Conservation (phyloP, 345 rosid genomes). For the Limnanthes douglasii region DNA sequence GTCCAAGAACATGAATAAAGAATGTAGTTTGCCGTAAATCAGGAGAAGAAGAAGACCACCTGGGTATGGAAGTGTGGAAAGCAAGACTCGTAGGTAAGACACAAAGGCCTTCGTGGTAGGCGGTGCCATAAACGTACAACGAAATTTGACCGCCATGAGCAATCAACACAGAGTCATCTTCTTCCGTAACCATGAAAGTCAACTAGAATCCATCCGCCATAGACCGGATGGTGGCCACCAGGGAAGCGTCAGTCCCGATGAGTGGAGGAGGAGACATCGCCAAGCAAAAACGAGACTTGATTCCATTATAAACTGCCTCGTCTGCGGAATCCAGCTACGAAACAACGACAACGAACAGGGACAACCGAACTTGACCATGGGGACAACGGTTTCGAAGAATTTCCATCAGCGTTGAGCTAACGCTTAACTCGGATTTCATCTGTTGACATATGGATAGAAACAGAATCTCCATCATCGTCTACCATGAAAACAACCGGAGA, state of each 20-base stretch:
- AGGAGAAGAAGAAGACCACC: too few relatives aligned
- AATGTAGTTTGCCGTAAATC: too few relatives aligned
- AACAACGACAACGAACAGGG: slow-evolving; percentile 68
- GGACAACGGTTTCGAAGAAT: slow-evolving; percentile 61
- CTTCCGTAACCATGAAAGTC: slow-evolving; percentile 39
- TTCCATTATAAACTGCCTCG: slow-evolving; percentile 78
- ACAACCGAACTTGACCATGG: slow-evolving; percentile 61
- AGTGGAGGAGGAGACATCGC: slow-evolving; percentile 59
- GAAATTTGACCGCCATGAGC: slow-evolving; percentile 94
- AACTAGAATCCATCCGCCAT: slow-evolving; percentile 57
- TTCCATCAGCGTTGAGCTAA: slow-evolving; percentile 93
- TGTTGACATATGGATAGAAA: too few relatives aligned
- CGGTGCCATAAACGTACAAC: slow-evolving; percentile 51
- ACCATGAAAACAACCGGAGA: too few relatives aligned
- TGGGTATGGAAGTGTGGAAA: too few relatives aligned
- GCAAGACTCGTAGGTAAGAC: too few relatives aligned
- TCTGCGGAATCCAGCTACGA: slow-evolving; percentile 69
- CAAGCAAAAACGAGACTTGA: slow-evolving; percentile 44
- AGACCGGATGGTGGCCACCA: slow-evolving; percentile 42
- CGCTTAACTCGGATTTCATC: slow-evolving; percentile 43
- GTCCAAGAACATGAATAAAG: too few relatives aligned
- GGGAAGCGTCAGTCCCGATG: slow-evolving; percentile 60
- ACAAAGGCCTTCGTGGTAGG: too few relatives aligned
- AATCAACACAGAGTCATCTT: slow-evolving; percentile 66
- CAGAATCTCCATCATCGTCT: too few relatives aligned